Percentiles rank a stretch among this genome's conserved stretches.
Evolutionary conservation across 768 basidiomycete species (phyloP).

Genomic region (Psilocybe cyanescens): DNA sequence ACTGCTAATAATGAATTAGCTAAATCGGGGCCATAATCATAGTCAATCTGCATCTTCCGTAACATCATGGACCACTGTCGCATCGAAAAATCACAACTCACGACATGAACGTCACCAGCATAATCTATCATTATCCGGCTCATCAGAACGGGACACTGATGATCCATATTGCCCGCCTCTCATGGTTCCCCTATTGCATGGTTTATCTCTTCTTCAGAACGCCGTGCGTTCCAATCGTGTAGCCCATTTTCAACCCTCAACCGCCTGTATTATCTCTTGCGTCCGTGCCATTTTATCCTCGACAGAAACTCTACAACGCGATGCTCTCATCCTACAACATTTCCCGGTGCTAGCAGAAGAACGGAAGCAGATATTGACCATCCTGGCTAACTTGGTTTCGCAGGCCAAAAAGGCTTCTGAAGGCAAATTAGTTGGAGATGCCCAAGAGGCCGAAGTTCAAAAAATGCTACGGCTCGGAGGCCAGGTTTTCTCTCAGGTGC

Average conservation of each 20-base stretch:
- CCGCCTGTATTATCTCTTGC: conserved; percentile 93
- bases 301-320: conserved; percentile 83
- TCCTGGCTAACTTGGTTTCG: conserved; percentile 81
- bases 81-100: conserved; percentile 35
- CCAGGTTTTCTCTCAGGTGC: conserved; percentile 80
- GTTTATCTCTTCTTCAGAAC: conserved; percentile 82
- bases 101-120: conserved; percentile 37
- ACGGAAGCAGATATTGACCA: conserved; percentile 80
- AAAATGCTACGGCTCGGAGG: conserved; percentile 82
- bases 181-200: conserved; percentile 84
- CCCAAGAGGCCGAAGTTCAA: conserved; percentile 61
- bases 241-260: conserved; percentile 90
- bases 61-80: conserved; percentile 55
- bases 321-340: conserved; percentile 70
- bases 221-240: conserved; percentile 80
- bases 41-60: conserved; percentile 55
- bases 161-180: conserved; percentile 74
- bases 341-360: conserved; percentile 73
- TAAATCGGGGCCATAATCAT: conserved; percentile 49
- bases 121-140: conserved; percentile 47
- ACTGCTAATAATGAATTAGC: conserved; percentile 20
- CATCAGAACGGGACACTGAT: conserved; percentile 50
- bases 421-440: conserved; percentile 46
- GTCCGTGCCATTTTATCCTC: conserved; percentile 86
- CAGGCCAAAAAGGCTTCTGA: conserved; percentile 75